Conservation (phyloP, 352 stramenopile species). For the Phytophthora macrochlamydospora region DNA sequence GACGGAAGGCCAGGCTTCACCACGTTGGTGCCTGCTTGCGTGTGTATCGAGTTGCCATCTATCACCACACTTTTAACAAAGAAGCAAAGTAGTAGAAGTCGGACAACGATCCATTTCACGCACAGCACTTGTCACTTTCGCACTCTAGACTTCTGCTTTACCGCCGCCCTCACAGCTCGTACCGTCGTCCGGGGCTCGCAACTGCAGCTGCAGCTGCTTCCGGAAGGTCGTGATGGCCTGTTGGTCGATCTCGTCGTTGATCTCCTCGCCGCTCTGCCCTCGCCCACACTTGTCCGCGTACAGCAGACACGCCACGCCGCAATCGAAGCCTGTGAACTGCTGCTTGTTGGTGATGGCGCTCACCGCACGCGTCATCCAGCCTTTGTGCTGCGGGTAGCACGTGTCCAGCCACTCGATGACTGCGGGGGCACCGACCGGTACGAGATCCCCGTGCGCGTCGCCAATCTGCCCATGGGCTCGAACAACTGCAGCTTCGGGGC, state of each 20-base stretch:
- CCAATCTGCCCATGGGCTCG: slow-evolving; percentile 83
- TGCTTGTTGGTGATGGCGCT: slow-evolving; percentile 86
- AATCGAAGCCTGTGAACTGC: slow-evolving; percentile 91
- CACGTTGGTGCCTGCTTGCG: no score
- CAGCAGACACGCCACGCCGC: slow-evolving; percentile 85
- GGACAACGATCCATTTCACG: background rate
- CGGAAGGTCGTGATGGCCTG: slow-evolving; percentile 76
- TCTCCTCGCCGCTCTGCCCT: slow-evolving; percentile 59
- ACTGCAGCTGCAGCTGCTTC: slow-evolving; percentile 45
- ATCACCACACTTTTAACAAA: background rate
- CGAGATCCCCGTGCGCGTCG: slow-evolving; percentile 62
- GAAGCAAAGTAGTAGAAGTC: slow-evolving; percentile 7
- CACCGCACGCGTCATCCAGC: slow-evolving; percentile 60
- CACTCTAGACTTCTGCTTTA: background rate
- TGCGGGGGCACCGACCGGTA: slow-evolving; percentile 78
- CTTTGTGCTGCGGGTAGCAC: slow-evolving; percentile 68
- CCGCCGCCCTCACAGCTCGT: background rate
- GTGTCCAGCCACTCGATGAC: slow-evolving; percentile 87
- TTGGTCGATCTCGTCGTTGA: slow-evolving; percentile 69
- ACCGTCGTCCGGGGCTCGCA: slow-evolving; percentile 23
- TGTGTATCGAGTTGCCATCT: no score
- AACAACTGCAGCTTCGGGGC: slow-evolving; percentile 84
- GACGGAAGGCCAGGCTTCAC: no score
- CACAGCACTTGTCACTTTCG: background rate
- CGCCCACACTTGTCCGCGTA: slow-evolving; percentile 88